Evolutionary conservation across 2,329 filamentous ascomycete species (phyloP), one percentile per base, ranked within the genome.

Genomic region (Hypoxylon sp.): DNA sequence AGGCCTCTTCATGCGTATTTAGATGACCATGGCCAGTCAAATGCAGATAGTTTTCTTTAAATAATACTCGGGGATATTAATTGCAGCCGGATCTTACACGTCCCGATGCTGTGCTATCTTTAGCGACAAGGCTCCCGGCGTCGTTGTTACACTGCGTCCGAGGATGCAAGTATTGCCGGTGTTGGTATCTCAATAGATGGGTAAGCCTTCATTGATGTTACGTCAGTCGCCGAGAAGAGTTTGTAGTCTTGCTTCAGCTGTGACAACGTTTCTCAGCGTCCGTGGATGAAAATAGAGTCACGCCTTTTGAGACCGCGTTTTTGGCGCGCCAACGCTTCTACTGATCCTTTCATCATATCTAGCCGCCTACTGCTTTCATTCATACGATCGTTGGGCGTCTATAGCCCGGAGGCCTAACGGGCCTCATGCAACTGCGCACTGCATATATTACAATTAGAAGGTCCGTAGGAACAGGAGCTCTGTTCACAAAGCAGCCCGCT

Each of bases 51-150:
- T 1, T 20, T 46, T 51, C 35, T 54, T 53, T 59, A 40, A 62
- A 50, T 68, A 58, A 8, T 3, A 54, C 51, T 37, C 60, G 55
- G 40, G 11, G 17, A 25, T 53, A 33, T 27, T 22, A 40, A 33
- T 48, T 25, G 40, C 35, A 63, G 20, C 54, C 66, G 66, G 66
- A 65, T 69, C 53, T 50, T 25, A 51, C 10, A 5, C 42, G 14
- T 62, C 53, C 66, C 66, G 66, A 46, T 53, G 25, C 27, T 48
- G 60, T 61, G 27, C 61, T 69, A 69, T 65, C 31, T 59, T 49
- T 65, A 69, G 61, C 22, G 17, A 50, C 17, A 54, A 11, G 6
- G 57, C 31, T 54, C 27, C 40, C 37, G 27, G 20, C 2, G 13
- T 64, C 30, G 46, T 33, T 48, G 54, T 64, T 58, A 58, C 57